Percentiles rank a stretch among this genome's conserved stretches.
Conservation (phyloP, 495 filamentous ascomycete genomes). For the Penicillium tannophilum region DNA sequence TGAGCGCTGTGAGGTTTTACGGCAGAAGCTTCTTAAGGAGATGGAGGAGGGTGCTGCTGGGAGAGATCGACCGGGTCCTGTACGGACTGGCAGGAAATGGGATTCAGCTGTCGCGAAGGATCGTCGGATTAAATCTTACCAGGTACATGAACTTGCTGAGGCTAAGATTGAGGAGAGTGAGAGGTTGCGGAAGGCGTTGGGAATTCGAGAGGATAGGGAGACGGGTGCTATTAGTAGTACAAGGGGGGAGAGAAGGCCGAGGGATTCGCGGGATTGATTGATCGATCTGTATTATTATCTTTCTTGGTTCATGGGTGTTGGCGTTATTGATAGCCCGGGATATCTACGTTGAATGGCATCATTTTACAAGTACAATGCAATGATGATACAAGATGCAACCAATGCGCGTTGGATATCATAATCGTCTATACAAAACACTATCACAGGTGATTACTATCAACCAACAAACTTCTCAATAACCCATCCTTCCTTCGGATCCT, state of each 20-base stretch:
- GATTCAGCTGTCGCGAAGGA: slow-evolving; percentile 16
- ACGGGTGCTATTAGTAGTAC: slow-evolving; percentile 72
- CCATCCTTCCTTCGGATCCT: slow-evolving; percentile 73
- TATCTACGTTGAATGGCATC: background rate
- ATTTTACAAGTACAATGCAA: background rate
- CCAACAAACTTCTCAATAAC: slow-evolving; percentile 64
- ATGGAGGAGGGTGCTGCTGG: slow-evolving; percentile 34
- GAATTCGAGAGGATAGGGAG: slow-evolving; percentile 85
- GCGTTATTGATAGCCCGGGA: background rate
- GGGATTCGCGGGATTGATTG: slow-evolving; percentile 32
- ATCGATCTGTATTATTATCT: slow-evolving; percentile 1
- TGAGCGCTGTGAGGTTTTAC: slow-evolving; percentile 35
- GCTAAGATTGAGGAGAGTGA: slow-evolving; percentile 97
- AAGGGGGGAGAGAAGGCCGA: slow-evolving; percentile 39
- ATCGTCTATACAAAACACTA: slow-evolving; percentile 27
- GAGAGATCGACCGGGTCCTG: slow-evolving; percentile 4
- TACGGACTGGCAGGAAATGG: slow-evolving; percentile 6
- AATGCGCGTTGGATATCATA: slow-evolving; percentile 26
- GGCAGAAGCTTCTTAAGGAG: slow-evolving; percentile 34
- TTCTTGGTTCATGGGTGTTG: slow-evolving; percentile 3
- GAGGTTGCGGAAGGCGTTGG: slow-evolving; percentile 81
- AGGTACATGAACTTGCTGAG: slow-evolving; percentile 93
- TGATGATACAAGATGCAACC: slow-evolving; percentile 3
- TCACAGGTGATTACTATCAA: slow-evolving; percentile 16
- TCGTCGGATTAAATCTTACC: slow-evolving; percentile 77